Evolutionary conservation across 371 early-diverging fungal species (phyloP).

Genomic region (Mucor indicus): DNA sequence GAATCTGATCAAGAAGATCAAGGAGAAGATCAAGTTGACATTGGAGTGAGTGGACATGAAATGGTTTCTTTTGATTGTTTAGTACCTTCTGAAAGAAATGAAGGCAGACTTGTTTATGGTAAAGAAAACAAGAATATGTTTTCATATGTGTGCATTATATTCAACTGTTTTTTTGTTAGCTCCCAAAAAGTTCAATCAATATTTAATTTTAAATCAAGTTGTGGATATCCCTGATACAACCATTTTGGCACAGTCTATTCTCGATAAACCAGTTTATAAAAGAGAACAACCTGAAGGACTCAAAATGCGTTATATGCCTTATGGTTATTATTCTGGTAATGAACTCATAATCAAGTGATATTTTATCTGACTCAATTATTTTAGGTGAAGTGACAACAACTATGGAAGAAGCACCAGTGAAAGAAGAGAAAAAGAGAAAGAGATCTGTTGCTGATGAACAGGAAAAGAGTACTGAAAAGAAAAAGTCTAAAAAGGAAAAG

Average conservation of each 20-base stretch:
- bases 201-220: constrained; percentile 39
- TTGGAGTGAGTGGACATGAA: constrained; percentile 48
- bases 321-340: constrained; percentile 40
- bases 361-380: too few species aligned
- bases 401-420: neutral
- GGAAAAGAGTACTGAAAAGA: constrained; percentile 6
- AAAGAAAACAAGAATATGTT: constrained; percentile 4
- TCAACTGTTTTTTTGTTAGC: constrained; percentile 11
- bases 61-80: constrained; percentile 44
- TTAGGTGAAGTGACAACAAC: neutral
- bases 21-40: constrained; percentile 18
- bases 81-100: constrained; percentile 29
- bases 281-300: constrained; percentile 47
- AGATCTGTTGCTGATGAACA: neutral
- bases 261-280: constrained; percentile 30
- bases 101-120: constrained; percentile 35
- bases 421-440: constrained; percentile 19
- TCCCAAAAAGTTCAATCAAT: constrained; percentile 31
- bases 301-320: constrained; percentile 44
- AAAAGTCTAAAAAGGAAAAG: constrained; percentile 14
- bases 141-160: neutral
- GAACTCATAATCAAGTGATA: too few species aligned
- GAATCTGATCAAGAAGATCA: constrained; percentile 9
- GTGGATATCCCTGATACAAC: constrained; percentile 43
- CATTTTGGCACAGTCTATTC: constrained; percentile 33